Conservation (phyloP, 2,329 filamentous ascomycete species). For the Aureobasidium sp. region DNA sequence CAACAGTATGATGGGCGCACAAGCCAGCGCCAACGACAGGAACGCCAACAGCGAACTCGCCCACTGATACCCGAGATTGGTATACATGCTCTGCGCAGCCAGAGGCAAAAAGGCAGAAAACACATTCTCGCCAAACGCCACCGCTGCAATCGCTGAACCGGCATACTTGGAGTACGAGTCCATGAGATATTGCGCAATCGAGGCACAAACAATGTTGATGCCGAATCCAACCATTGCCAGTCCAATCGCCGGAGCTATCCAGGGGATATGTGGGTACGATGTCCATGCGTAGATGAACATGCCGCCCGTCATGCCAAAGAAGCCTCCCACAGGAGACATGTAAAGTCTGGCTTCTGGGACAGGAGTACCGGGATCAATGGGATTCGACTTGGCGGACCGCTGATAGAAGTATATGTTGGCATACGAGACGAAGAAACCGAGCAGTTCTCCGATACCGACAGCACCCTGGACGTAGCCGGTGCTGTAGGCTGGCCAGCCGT, state of each 20-base stretch:
- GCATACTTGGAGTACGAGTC: conserved; percentile 46
- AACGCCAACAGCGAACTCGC: conserved; percentile 43
- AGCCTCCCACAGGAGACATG: conserved; percentile 36
- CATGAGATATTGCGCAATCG: conserved; percentile 43
- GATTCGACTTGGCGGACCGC: conserved; percentile 33
- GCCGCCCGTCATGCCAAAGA: conserved; percentile 42
- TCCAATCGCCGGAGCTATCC: conserved; percentile 43
- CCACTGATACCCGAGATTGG: conserved; percentile 42
- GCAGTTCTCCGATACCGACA: conserved; percentile 39
- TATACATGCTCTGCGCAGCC: conserved; percentile 43
- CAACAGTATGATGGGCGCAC: conserved; percentile 39
- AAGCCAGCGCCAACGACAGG: conserved; percentile 37
- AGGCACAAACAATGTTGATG: conserved; percentile 41
- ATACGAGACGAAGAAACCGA: conserved; percentile 29
- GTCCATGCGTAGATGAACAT: conserved; percentile 49
- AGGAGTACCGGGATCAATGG: conserved; percentile 29
- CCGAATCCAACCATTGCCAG: conserved; percentile 45
- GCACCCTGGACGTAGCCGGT: conserved; percentile 41
- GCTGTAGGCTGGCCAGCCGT: conserved; percentile 35
- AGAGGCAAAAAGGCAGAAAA: conserved; percentile 44
- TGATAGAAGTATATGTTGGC: conserved; percentile 33
- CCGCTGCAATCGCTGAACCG: conserved; percentile 43
- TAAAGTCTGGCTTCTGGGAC: conserved; percentile 43
- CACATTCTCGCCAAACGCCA: conserved; percentile 44
- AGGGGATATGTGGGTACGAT: conserved; percentile 36